These are phyloP conservation scores for Chalciporus chontae DNA, from an alignment of 768 basidiomycete species.

Conservation along the genomic window DNA sequence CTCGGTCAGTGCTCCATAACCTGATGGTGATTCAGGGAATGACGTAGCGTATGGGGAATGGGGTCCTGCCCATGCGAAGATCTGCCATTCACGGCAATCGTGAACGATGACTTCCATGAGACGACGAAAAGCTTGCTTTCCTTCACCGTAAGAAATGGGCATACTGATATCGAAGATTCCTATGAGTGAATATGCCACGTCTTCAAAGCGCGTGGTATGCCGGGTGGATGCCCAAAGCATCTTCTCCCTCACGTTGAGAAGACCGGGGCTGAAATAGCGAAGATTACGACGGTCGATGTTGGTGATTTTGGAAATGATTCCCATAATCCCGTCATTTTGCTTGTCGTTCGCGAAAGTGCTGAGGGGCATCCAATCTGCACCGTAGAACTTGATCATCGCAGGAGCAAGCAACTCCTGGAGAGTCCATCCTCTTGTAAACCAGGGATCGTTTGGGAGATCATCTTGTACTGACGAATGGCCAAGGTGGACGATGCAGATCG, in stretches of 20 bases:
- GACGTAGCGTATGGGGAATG: constrained; percentile 18
- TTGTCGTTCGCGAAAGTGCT: constrained; percentile 17
- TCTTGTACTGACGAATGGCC: neutral
- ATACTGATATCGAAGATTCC: constrained; percentile 14
- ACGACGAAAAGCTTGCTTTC: constrained; percentile 13
- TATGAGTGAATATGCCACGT: constrained; percentile 15
- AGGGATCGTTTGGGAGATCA: constrained; percentile 16
- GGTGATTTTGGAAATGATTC: neutral
- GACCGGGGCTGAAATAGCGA: constrained; percentile 5
- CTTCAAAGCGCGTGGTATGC: constrained; percentile 14
- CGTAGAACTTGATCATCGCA: constrained; percentile 18
- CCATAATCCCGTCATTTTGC: constrained; percentile 13
- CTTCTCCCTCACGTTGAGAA: constrained; percentile 5
- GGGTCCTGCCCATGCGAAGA: constrained; percentile 6
- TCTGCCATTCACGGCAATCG: constrained; percentile 6
- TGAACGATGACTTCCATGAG: constrained; percentile 11
- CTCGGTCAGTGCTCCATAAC: constrained; percentile 11
- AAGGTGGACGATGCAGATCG: constrained; percentile 22
- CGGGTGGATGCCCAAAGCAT: constrained; percentile 16
- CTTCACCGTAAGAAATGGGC: constrained; percentile 17
- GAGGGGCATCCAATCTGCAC: constrained; percentile 12
- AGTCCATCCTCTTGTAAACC: constrained; percentile 22
- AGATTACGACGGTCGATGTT: neutral
- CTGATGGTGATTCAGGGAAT: constrained; percentile 19
- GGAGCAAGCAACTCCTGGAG: constrained; percentile 23